A percentile compares a stretch with the other conserved stretches of the same genome.
These are phyloP conservation scores for Paramecium tetraurelia DNA, from an alignment of 73 alveolate genomes.

Conservation along the genomic window DNA sequence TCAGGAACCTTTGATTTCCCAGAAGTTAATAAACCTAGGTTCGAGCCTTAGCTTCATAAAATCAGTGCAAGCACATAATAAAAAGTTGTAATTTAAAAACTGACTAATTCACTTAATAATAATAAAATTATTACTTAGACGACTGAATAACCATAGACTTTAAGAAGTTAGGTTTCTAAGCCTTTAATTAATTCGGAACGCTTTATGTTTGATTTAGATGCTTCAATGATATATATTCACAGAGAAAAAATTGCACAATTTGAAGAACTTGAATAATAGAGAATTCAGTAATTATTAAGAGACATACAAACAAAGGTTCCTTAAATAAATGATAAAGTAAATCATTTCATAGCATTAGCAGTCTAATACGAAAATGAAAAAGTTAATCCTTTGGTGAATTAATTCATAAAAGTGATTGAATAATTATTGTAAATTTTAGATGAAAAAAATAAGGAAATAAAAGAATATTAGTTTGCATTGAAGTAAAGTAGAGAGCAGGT, in stretches of 20 bases:
- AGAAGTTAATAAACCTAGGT: neutral
- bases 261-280: neutral
- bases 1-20: neutral
- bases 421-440: neutral
- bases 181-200: neutral
- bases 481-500: neutral
- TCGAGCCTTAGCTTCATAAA: neutral
- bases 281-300: neutral
- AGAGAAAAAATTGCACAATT: neutral
- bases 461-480: neutral
- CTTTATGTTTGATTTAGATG: constrained; percentile 26
- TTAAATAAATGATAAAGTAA: neutral
- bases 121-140: neutral
- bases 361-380: neutral
- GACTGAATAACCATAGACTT: neutral
- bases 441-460: neutral
- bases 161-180: neutral
- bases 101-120: neutral
- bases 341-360: neutral
- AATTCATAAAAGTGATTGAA: constrained; percentile 6
- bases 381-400: neutral
- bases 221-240: constrained; percentile 28
- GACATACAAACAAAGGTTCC: neutral
- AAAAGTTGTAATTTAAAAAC: neutral
- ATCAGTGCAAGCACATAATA: neutral